Evolutionary conservation across 148 eudicot genomes (phyloP).

Genomic region (Pouteria glomerata): DNA sequence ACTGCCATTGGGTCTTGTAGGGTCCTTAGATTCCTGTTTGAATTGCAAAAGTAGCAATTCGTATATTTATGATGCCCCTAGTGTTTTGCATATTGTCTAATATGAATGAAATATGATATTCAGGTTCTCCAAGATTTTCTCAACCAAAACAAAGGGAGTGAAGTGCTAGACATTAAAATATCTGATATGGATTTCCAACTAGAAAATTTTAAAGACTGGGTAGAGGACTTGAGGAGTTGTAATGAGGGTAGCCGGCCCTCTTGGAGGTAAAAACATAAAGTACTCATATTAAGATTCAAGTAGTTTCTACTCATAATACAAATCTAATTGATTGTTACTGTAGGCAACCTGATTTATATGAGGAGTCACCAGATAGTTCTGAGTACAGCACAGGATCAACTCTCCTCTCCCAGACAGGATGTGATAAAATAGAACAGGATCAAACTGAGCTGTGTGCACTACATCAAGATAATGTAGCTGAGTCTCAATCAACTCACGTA

Average conservation of each 20-base stretch:
- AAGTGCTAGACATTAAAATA: slow-evolving; percentile 22
- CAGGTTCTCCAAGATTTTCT: slow-evolving; percentile 73
- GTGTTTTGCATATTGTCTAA: neutral
- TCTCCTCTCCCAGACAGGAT: slow-evolving; percentile 30
- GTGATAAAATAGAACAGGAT: slow-evolving; percentile 46
- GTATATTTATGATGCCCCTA: neutral
- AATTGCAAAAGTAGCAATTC: neutral
- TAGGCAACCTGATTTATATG: slow-evolving; percentile 62
- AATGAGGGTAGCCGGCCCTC: slow-evolving; percentile 43
- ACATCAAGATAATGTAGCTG: slow-evolving; percentile 36
- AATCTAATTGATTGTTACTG: slow-evolving; percentile 8
- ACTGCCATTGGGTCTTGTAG: neutral
- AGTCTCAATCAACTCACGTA: slow-evolving; percentile 29
- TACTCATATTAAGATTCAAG: neutral
- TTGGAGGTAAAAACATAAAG: slow-evolving; percentile 47
- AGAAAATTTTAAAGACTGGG: slow-evolving; percentile 50
- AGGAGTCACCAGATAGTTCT: slow-evolving; percentile 71
- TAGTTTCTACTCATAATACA: neutral
- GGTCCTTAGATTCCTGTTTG: neutral
- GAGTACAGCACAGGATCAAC: slow-evolving; percentile 80
- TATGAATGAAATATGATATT: slow-evolving; percentile 11
- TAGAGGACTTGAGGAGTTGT: slow-evolving; percentile 54
- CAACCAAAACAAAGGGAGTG: slow-evolving; percentile 53
- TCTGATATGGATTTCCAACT: slow-evolving; percentile 49
- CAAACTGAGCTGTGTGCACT: slow-evolving; percentile 43